Evolutionary conservation across 2,329 filamentous ascomycete genomes (phyloP).

Genomic region (Aspergillus fischeri): DNA sequence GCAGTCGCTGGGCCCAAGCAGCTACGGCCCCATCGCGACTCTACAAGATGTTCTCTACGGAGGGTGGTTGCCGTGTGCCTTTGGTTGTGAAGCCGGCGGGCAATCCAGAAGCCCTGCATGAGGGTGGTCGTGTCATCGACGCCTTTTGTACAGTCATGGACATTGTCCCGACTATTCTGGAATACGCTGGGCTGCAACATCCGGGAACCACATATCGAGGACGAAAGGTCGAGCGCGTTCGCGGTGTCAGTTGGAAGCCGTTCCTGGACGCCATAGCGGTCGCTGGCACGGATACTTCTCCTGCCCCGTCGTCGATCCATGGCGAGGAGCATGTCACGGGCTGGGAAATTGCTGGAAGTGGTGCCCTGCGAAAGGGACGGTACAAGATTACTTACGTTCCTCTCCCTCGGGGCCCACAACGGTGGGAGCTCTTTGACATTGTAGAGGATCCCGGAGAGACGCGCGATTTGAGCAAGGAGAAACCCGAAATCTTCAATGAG

Average conservation of each 20-base stretch:
- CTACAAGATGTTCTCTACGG: slow-evolving; percentile 49
- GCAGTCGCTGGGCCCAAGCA: slow-evolving; percentile 54
- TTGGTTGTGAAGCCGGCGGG: slow-evolving; percentile 46
- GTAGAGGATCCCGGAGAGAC: slow-evolving; percentile 50
- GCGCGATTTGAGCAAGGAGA: slow-evolving; percentile 39
- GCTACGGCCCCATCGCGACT: slow-evolving; percentile 48
- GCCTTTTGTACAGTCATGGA: slow-evolving; percentile 54
- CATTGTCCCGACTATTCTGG: slow-evolving; percentile 44
- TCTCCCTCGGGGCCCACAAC: slow-evolving; percentile 51
- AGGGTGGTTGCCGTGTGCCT: slow-evolving; percentile 52
- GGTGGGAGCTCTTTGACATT: slow-evolving; percentile 57
- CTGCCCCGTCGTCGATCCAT: slow-evolving; percentile 40
- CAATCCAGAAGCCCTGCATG: slow-evolving; percentile 14
- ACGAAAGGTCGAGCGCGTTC: slow-evolving; percentile 49
- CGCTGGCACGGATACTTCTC: slow-evolving; percentile 26
- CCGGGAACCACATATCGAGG: slow-evolving; percentile 52
- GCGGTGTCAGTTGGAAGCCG: slow-evolving; percentile 46
- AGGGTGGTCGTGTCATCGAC: slow-evolving; percentile 42
- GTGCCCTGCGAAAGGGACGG: slow-evolving; percentile 52
- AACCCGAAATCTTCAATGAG: slow-evolving; percentile 45
- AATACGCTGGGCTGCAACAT: slow-evolving; percentile 44
- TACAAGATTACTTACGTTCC: slow-evolving; percentile 59
- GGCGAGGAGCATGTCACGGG: slow-evolving; percentile 51
- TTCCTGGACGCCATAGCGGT: slow-evolving; percentile 10
- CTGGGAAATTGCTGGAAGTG: slow-evolving; percentile 54